phyloP scores from a whole-genome alignment of 2,329 filamentous ascomycete species.

The Hymenoscyphus infarciens region DNA sequence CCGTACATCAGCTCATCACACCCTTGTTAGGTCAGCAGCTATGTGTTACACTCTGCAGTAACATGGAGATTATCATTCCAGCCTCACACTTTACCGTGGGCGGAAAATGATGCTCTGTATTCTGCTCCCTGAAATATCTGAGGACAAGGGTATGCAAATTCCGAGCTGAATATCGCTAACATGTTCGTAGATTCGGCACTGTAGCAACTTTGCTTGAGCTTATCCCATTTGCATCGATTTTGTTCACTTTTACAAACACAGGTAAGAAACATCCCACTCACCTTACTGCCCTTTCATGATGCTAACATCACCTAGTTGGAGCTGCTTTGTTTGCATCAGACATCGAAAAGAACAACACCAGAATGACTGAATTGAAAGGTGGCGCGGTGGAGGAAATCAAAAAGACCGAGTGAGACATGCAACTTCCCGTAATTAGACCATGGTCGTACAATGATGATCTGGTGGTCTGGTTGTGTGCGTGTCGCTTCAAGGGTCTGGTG shows the following conservation, averaged over 20 bases:
- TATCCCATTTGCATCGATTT: conserved; percentile 75
- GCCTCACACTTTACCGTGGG: background rate
- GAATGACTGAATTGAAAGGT: conserved; percentile 28
- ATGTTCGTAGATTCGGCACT: conserved; percentile 62
- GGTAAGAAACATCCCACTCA: conserved; percentile 40
- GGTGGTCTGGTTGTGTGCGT: conserved; percentile 14
- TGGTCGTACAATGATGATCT: conserved; percentile 17
- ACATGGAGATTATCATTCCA: background rate
- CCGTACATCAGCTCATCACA: background rate
- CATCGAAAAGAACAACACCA: conserved; percentile 51
- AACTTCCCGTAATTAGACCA: conserved; percentile 23
- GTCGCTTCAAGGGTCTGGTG: conserved; percentile 17
- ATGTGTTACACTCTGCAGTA: background rate
- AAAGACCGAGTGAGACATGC: conserved; percentile 25
- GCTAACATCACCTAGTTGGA: conserved; percentile 54
- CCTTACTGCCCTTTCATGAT: background rate
- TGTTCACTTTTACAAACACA: conserved; percentile 88
- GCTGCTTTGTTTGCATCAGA: conserved; percentile 94
- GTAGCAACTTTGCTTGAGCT: conserved; percentile 80
- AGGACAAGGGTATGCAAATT: background rate
- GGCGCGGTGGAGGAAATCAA: conserved; percentile 20
- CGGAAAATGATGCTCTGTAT: background rate
- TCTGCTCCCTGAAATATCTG: background rate
- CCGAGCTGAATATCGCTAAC: conserved; percentile 5
- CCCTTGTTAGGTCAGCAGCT: background rate